Percentiles rank a stretch among this genome's conserved stretches.
phyloP scores from a whole-genome alignment of 768 basidiomycete genomes.

The Leccinum sublutescens region DNA sequence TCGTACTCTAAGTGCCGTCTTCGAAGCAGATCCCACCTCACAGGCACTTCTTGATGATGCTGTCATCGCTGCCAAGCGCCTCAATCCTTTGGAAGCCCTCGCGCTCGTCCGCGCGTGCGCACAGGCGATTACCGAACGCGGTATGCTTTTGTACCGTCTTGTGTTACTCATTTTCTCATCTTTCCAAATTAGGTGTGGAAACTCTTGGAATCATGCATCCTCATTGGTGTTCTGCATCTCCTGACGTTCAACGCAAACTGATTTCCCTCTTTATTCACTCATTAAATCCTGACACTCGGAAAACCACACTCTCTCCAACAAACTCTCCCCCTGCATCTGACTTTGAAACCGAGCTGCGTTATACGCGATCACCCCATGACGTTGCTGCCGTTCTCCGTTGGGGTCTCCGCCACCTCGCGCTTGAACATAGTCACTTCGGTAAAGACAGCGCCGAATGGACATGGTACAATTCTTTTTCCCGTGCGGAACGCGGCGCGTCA shows the following conservation, averaged over 20 bases:
- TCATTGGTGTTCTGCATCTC: slow-evolving; percentile 77
- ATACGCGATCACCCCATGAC: slow-evolving; percentile 69
- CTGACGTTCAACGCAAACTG: slow-evolving; percentile 62
- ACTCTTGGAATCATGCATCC: slow-evolving; percentile 84
- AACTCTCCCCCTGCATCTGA: slow-evolving; percentile 44
- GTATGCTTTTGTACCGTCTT: slow-evolving; percentile 37
- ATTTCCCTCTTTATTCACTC: slow-evolving; percentile 71
- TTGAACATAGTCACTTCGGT: slow-evolving; percentile 61
- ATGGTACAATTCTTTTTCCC: slow-evolving; percentile 69
- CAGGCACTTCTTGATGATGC: slow-evolving; percentile 48
- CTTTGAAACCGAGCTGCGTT: slow-evolving; percentile 66
- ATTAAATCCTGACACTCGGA: slow-evolving; percentile 45
- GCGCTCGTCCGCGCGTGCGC: slow-evolving; percentile 66
- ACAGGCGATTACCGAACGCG: slow-evolving; percentile 61
- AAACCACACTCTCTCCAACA: slow-evolving; percentile 51
- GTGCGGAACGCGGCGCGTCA: slow-evolving; percentile 54
- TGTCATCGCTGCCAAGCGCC: slow-evolving; percentile 53
- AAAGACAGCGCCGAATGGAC: slow-evolving; percentile 49
- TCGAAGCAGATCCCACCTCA: slow-evolving; percentile 57
- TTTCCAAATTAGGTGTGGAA: slow-evolving; percentile 57
- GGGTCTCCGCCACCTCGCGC: slow-evolving; percentile 71
- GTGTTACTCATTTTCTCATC: slow-evolving; percentile 6
- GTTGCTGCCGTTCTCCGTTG: slow-evolving; percentile 79
- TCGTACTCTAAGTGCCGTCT: slow-evolving; percentile 53
- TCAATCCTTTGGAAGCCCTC: slow-evolving; percentile 63